Conservation (phyloP, 805 yeast species). For the Teunomyces funiuensis region DNA sequence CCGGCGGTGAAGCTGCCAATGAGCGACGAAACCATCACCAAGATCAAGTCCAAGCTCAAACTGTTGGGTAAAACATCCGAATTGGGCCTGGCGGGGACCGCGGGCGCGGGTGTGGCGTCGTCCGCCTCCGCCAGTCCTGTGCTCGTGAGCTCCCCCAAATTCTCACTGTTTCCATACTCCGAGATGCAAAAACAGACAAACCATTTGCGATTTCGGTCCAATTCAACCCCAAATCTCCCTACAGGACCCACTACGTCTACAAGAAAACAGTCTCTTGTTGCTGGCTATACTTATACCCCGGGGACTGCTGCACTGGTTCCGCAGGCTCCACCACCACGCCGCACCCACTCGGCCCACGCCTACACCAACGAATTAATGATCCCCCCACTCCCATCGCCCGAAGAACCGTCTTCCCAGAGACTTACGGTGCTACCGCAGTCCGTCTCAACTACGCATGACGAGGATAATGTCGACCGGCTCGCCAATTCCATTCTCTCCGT, state of each 20-base stretch:
- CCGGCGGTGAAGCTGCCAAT: not conserved
- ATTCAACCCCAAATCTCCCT: conserved; percentile 5
- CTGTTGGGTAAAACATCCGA: conserved; percentile 1
- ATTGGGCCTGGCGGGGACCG: not conserved
- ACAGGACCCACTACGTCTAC: not conserved
- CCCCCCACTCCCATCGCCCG: conserved; percentile 5
- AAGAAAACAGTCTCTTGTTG: not conserved
- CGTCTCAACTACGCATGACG: not conserved
- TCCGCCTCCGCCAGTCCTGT: not conserved
- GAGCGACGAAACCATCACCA: conserved; percentile 3
- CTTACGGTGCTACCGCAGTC: not conserved
- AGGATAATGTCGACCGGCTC: conserved; percentile 14
- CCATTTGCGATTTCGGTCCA: conserved; percentile 5
- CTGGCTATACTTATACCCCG: not conserved
- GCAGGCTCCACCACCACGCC: not conserved
- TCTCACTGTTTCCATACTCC: conserved; percentile 1
- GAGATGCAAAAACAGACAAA: not conserved
- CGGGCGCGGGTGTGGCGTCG: not conserved
- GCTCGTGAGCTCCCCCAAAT: not conserved
- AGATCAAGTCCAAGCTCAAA: conserved; percentile 3
- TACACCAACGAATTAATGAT: conserved; percentile 1
- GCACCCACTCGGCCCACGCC: not conserved
- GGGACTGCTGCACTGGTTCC: not conserved
- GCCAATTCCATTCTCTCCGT: conserved; percentile 19
- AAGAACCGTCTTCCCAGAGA: conserved; percentile 1